Base-by-base conservation (phyloP, 164 flowering plant species). In the Vitis rotundifolia region DNA sequence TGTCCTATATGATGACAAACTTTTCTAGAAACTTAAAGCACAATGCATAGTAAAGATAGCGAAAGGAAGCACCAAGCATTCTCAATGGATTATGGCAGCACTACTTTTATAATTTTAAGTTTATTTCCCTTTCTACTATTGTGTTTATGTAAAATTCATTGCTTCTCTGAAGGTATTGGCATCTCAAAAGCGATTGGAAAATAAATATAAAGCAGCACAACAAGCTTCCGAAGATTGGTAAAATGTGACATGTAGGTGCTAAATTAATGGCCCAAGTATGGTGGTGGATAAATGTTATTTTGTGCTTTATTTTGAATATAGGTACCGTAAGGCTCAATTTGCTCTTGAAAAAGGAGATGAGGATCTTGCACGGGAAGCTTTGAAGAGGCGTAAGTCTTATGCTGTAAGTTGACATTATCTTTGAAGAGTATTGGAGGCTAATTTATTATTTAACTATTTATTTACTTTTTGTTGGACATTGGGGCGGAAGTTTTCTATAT, bases 191-290 rank as follows among this genome's bases (percentile, higher is more conserved):
- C 89, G 80, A 66, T 73, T 94, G 78, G 92, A 92, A 70, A 94
- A 94, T 78, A 89, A 84, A 79, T 89, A 84, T 69, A 92, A 86
- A 82, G 85, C 97, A 71, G 87, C 98, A 67, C 75, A 92, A 69
- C 85, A 88, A 77, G 90, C 97, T 77, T 91, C 97, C 61, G 93
- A 88, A 59, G 97, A 94, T 62, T 94, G 98, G 97, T 94, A 84
- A 80, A 18, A 11, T 12, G 19, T 3, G 19, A 57, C 8, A 37
- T 37, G 26, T 22, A 22, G 26, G 26, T 22, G 26, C 26, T 22
- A 22, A 22, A 22, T 22, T 22, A 22, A 22, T 22, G 26, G 26
- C 26, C 26, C 26, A 22, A 22, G 26, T 22, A 22, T 22, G 26
- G 26, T 22, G 26, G 26, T 1, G 26, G 26, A 22, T 22, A 22